Percentiles rank a stretch among this genome's conserved stretches.
Evolutionary conservation across 306 rosid species (phyloP).

Genomic region (Vigna angularis): DNA sequence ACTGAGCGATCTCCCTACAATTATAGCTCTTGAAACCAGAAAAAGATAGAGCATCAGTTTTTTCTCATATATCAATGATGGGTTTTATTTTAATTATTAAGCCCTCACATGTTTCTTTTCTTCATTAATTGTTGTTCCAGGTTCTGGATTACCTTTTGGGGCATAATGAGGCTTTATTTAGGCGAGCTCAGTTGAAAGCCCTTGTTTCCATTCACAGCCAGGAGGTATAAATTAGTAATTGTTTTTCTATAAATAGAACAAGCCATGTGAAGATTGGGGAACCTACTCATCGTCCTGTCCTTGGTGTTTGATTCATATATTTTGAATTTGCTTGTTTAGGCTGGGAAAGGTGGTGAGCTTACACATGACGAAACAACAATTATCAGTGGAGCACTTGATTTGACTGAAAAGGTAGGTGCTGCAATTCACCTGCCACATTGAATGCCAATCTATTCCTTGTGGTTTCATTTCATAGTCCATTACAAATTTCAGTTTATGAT

Average conservation of each 20-base stretch:
- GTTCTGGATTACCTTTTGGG: conserved; percentile 82
- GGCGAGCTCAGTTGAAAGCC: conserved; percentile 97
- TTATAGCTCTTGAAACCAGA: conserved; percentile 17
- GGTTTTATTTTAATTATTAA: conserved; percentile 34
- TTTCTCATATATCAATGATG: conserved; percentile 5
- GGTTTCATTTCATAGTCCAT: conserved; percentile 30
- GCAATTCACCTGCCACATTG: conserved; percentile 22
- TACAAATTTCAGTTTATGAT: conserved; percentile 32
- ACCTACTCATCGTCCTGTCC: conserved; percentile 26
- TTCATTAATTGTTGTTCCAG: conserved; percentile 54
- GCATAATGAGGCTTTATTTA: conserved; percentile 88
- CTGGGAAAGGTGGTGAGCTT: conserved; percentile 99
- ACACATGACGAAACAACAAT: conserved; percentile 97
- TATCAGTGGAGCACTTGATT: conserved; percentile 97
- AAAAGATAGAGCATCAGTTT: conserved; percentile 4
- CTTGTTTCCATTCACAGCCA: conserved; percentile 91
- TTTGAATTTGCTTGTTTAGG: conserved; percentile 57
- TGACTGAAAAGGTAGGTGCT: conserved; percentile 85
- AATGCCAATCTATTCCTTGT: conserved; percentile 27
- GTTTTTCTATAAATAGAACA: conserved; percentile 2
- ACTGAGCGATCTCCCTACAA: background rate
- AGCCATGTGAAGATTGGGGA: conserved; percentile 32
- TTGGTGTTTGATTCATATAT: conserved; percentile 1
- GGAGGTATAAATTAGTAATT: conserved; percentile 63
- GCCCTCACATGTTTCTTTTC: conserved; percentile 18